Conservation (phyloP, 2,329 filamentous ascomycete genomes). For the Neofusicoccum umdonicola region DNA sequence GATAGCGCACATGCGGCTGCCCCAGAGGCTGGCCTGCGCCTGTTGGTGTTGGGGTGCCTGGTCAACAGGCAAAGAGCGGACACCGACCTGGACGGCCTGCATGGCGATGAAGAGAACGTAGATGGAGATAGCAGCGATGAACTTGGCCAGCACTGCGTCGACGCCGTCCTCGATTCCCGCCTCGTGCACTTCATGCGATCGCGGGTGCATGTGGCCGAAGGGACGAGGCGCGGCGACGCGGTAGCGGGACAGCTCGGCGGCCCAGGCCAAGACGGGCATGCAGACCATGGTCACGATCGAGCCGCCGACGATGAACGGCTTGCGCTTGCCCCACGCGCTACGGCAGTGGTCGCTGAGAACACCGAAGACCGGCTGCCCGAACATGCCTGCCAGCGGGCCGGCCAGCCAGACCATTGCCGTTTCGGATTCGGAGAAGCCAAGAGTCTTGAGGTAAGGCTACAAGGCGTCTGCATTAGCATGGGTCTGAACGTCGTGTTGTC, state of each 20-base stretch:
- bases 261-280: neutral
- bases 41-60: neutral
- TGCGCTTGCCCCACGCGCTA: neutral
- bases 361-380: neutral
- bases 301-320: neutral
- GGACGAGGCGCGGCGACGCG: neutral
- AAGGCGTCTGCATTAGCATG: neutral
- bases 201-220: neutral
- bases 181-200: neutral
- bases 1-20: neutral
- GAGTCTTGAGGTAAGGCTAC: neutral
- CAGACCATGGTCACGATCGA: neutral
- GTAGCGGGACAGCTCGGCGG: neutral
- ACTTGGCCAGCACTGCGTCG: neutral
- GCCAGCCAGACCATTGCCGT: neutral
- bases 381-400: neutral
- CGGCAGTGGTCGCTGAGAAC: neutral
- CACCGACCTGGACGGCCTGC: neutral
- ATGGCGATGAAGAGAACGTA: neutral
- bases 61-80: neutral
- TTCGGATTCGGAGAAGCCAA: neutral
- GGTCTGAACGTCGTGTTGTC: neutral
- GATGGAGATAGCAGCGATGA: neutral
- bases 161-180: neutral
- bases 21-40: neutral